Conservation (phyloP, 257 asterid genomes). For the Scutellaria baicalensis region DNA sequence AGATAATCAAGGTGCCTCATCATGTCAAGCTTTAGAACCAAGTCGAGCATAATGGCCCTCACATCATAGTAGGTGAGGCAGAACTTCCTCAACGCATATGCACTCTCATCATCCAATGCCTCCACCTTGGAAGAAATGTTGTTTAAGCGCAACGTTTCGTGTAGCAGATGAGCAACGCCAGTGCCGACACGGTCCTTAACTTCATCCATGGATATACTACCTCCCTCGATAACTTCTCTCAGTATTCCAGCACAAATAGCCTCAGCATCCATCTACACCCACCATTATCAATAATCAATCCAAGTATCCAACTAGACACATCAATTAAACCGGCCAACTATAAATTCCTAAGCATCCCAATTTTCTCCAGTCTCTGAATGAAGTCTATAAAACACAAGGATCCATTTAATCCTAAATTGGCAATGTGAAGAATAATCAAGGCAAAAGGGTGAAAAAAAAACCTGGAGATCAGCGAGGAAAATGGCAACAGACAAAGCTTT, state of each 20-base stretch:
- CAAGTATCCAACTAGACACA: background rate
- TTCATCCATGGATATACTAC: constrained; percentile 52
- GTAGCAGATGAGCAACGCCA: constrained; percentile 72
- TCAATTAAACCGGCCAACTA: background rate
- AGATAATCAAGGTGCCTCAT: constrained; percentile 78
- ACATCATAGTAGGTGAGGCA: constrained; percentile 84
- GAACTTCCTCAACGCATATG: constrained; percentile 67
- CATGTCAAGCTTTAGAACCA: constrained; percentile 75
- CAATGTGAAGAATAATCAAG: too few relatives aligned
- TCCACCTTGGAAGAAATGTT: constrained; percentile 62
- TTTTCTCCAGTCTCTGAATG: too few relatives aligned
- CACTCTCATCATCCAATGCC: constrained; percentile 52
- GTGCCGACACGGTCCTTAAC: constrained; percentile 59
- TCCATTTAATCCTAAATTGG: too few relatives aligned
- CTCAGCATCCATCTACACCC: constrained; percentile 87
- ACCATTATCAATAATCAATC: constrained; percentile 1
- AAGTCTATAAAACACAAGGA: too few relatives aligned
- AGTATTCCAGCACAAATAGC: constrained; percentile 82
- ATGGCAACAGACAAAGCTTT: constrained; percentile 73
- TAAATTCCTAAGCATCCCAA: background rate
- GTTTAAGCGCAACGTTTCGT: constrained; percentile 71
- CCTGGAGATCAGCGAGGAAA: constrained; percentile 90
- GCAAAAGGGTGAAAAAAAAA: background rate
- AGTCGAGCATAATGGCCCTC: constrained; percentile 77
- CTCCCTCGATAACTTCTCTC: constrained; percentile 57